A percentile compares a stretch with the other conserved stretches of the same genome.
phyloP scores from a whole-genome alignment of 108 stramenopile genomes.

The Aureococcus anophagefferens region DNA sequence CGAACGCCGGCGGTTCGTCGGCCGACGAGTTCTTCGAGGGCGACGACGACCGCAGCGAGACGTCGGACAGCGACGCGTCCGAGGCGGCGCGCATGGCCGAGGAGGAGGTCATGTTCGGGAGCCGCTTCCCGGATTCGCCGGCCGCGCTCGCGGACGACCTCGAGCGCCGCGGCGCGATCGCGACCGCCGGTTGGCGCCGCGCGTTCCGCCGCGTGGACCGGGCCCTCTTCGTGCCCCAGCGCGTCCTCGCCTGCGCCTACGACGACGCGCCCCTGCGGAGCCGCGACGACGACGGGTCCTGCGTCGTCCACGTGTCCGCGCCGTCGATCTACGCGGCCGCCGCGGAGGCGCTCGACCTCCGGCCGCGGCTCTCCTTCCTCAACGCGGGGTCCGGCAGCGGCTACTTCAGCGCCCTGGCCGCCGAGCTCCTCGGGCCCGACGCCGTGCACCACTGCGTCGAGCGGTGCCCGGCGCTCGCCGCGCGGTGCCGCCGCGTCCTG shows the following conservation, averaged over 20 bases:
- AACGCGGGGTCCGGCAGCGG: slow-evolving; percentile 32
- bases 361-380: slow-evolving; percentile 22
- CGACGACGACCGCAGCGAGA: too few species aligned
- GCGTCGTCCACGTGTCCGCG: slow-evolving; percentile 24
- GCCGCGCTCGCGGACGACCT: too few species aligned
- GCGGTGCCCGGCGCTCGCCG: slow-evolving; percentile 6
- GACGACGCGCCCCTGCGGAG: not conserved
- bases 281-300: not conserved
- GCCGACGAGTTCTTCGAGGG: too few species aligned
- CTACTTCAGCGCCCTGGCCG: slow-evolving; percentile 27
- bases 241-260: not conserved
- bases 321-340: slow-evolving; percentile 33
- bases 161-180: too few species aligned
- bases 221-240: not conserved
- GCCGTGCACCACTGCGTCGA: slow-evolving; percentile 27
- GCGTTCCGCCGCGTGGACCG: too few species aligned
- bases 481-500: not conserved
- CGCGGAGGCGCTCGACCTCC: slow-evolving; percentile 22
- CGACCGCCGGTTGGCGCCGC: too few species aligned
- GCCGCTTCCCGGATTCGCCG: too few species aligned
- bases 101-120: too few species aligned
- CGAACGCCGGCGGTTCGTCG: too few species aligned
- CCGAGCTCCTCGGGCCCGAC: slow-evolving; percentile 13
- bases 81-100: too few species aligned
- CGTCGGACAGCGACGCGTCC: too few species aligned